A percentile compares a stretch with the other conserved stretches of the same genome.
phyloP scores from a whole-genome alignment of 306 rosid species.

The Arachis hypogaea region DNA sequence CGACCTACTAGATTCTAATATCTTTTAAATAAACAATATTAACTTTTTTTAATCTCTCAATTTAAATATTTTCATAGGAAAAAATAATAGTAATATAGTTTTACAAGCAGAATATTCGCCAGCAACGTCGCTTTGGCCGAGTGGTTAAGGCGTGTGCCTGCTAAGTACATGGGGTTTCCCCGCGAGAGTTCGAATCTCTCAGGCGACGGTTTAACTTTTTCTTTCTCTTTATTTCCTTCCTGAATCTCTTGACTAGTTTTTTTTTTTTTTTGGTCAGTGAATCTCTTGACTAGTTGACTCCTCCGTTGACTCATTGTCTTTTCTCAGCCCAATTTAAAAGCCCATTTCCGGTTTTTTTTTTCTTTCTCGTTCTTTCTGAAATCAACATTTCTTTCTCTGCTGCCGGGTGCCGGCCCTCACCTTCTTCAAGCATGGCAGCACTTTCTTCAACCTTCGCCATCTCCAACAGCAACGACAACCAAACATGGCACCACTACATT shows the following conservation, averaged over 20 bases:
- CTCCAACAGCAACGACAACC: slow-evolving; percentile 31
- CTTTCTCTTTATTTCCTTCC: background rate
- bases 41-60: too few species aligned
- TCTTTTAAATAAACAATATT: too few species aligned
- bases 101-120: too few species aligned
- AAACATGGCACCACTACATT: background rate
- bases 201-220: slow-evolving; percentile 51
- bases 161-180: slow-evolving; percentile 92
- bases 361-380: background rate
- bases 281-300: background rate
- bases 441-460: slow-evolving; percentile 41
- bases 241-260: background rate
- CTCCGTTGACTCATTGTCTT: background rate
- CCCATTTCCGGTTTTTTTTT: background rate
- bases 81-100: too few species aligned
- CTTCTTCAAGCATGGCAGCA: background rate
- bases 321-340: background rate
- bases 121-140: slow-evolving; percentile 82
- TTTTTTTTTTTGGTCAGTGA: background rate
- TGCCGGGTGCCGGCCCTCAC: background rate
- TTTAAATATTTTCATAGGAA: too few species aligned
- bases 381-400: background rate
- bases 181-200: slow-evolving; percentile 98
- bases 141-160: slow-evolving; percentile 99
- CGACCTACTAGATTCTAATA: too few species aligned